These are phyloP conservation scores for Senna tora DNA, from an alignment of 306 rosid genomes.

Conservation along the genomic window DNA sequence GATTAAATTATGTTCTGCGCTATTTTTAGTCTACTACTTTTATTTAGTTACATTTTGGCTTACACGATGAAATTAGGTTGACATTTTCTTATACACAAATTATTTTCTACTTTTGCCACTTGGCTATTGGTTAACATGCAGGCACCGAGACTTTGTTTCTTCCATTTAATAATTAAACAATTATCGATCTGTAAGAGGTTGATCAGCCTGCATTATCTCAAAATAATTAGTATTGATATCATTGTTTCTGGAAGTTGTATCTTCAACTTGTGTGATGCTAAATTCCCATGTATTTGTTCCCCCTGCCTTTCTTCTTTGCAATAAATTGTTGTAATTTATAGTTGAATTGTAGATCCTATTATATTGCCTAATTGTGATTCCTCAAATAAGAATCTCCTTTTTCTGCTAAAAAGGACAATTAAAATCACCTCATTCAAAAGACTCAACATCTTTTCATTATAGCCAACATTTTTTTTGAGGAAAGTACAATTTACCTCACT, in stretches of 20 bases:
- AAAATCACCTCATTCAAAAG: too few species aligned
- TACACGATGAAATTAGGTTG: neutral
- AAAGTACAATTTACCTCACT: too few species aligned
- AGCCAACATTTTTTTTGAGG: too few species aligned
- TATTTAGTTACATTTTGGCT: too few species aligned
- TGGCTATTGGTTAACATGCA: slow-evolving; percentile 20
- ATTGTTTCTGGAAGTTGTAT: neutral
- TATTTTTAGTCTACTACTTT: neutral
- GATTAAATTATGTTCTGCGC: neutral
- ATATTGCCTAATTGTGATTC: neutral
- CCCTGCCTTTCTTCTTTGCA: neutral
- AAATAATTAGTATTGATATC: neutral
- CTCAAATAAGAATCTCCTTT: too few species aligned
- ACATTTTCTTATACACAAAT: neutral
- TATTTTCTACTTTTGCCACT: slow-evolving; percentile 27
- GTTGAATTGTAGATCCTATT: neutral
- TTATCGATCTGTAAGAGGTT: neutral
- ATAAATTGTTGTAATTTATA: neutral
- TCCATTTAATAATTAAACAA: slow-evolving; percentile 16
- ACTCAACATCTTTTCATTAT: too few species aligned
- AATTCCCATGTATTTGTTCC: neutral
- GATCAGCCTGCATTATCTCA: neutral
- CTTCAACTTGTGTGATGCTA: neutral
- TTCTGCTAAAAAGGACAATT: neutral
- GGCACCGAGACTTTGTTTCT: slow-evolving; percentile 5